Evolutionary conservation across 106 monocot species (phyloP).

Genomic region (Acanthochlamys bracteata): DNA sequence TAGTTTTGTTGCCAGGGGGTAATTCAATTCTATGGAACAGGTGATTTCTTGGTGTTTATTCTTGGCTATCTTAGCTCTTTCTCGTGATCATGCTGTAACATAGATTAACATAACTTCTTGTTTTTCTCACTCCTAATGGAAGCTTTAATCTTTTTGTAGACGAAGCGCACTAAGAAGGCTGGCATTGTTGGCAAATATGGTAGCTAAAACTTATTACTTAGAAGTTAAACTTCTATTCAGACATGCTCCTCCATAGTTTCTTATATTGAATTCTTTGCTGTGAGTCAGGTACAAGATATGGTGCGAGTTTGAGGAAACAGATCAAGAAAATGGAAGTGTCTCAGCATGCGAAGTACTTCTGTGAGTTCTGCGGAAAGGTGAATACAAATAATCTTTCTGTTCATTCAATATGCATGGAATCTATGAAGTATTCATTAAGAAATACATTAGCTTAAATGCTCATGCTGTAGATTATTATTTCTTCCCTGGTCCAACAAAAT

Average conservation of each 20-base stretch:
- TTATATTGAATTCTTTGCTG: background rate
- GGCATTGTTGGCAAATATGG: slow-evolving; percentile 84
- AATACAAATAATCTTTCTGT: background rate
- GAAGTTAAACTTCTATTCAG: background rate
- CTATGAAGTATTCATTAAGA: too few relatives aligned
- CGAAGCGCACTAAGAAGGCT: slow-evolving; percentile 82
- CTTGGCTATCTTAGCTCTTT: background rate
- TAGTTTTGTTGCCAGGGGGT: too few relatives aligned
- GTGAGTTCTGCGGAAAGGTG: slow-evolving; percentile 81
- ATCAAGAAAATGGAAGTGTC: slow-evolving; percentile 88
- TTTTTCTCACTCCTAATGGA: background rate
- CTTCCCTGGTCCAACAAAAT: too few relatives aligned
- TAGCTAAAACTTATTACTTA: background rate
- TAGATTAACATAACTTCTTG: background rate
- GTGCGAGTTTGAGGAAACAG: slow-evolving; percentile 74
- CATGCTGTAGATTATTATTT: too few relatives aligned
- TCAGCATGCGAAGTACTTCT: slow-evolving; percentile 77
- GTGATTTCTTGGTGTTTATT: background rate
- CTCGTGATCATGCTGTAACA: background rate
- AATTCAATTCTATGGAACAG: too few relatives aligned
- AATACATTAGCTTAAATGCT: too few relatives aligned
- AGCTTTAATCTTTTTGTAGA: slow-evolving; percentile 19
- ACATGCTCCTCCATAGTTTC: background rate
- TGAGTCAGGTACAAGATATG: slow-evolving; percentile 64
- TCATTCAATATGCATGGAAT: background rate